Base-by-base conservation (phyloP, 176 grass and related monocot species). In the Avena eriantha region DNA sequence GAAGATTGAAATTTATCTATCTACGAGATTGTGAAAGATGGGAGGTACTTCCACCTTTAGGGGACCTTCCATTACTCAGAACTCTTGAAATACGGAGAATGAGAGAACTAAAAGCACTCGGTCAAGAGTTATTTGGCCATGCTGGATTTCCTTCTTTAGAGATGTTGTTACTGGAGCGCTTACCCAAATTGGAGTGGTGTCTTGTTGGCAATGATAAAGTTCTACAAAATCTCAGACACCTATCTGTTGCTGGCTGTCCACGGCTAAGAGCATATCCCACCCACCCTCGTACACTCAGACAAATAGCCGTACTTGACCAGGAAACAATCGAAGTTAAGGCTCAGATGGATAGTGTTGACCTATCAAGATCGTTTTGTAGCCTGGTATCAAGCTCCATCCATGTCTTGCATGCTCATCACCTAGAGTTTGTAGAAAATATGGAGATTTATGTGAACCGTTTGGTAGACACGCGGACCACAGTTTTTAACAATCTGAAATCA, bases 31-130 rank as follows among this genome's bases (percentile, higher is more conserved):
- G 83, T 67, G 18, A 68, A 4, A 39, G 50, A 18, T 82, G 59
- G 83, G 46, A 77, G 22, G 58, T 86, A 12, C 49, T 90, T 14
- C 83, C 83, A 70, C 79, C 88, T 41, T 82, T 90, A 17, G 84
- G 88, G 47, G 15, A 90, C 45, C 53, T 90, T 1, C 54, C 63
- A 4, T 90, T 64, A n/a, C 83, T 90, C 6, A 77, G 35, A 59
- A 10, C 34, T 64, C 49, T 90, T 34, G 69, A 86, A 48, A 1
- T 86, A 10, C 56, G 64, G 8, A 9, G 53, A 46, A 86, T 90
- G 88, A 8, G 22, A 16, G n/a, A 14, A 26, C 13, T 90, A 19
- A 61, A 61, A 78, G n/a, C 21, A n/a, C 23, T 86, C 19, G 63
- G 61, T 45, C 60, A 34, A 17, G 71, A 79, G 33, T 73, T 90